Base-by-base conservation (phyloP, 1,284 basidiomycete genomes). In the Trichosporon ovoides region DNA sequence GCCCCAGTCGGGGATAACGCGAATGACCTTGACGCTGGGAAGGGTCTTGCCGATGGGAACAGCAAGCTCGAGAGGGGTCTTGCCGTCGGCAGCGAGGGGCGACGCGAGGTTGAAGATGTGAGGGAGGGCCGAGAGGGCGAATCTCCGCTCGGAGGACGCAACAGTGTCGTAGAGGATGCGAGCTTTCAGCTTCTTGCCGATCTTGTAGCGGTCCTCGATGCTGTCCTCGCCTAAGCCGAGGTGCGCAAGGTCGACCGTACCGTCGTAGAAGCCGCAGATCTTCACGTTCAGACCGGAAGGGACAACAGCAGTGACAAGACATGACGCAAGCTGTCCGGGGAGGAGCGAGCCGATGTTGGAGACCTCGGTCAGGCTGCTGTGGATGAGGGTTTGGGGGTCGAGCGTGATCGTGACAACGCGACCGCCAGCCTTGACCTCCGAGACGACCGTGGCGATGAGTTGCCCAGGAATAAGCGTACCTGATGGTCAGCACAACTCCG, bases 241-340 rank as follows among this genome's bases (percentile, higher is more conserved):
- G 76, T 98, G 94, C 61, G 87, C 84, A 43, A 85, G 80, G 71
- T 97, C 93, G 53, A 93, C 83, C 0, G 92, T 95, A 31, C 91
- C 95, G 52, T 92, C 87, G 75, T 94, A 98, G 77, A 91, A 95
- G 2, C 94, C 95, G 33, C 94, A 83, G 19, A 98, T 82, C 77
- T 95, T 93, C 51, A 98, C 81, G 70, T 90, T 90, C 53, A 98
- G 80, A 22, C 97, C 96, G 19, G 81, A 82, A 16, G 87, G 81
- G 37, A 86, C 80, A n/a, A 89, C 82, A 9, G 86, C 84, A 3
- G 92, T 97, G 59, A 98, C 82, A 33, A 97, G 81, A 16, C 84
- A 86, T 72, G 88, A 86, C n/a, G 95, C 90, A 12, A 94, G 82
- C 24, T 84, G 81, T 9, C 94, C 93, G 3, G 96, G 95, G 40